Conservation (phyloP, 352 stramenopile species). For the Phytophthora cactorum region DNA sequence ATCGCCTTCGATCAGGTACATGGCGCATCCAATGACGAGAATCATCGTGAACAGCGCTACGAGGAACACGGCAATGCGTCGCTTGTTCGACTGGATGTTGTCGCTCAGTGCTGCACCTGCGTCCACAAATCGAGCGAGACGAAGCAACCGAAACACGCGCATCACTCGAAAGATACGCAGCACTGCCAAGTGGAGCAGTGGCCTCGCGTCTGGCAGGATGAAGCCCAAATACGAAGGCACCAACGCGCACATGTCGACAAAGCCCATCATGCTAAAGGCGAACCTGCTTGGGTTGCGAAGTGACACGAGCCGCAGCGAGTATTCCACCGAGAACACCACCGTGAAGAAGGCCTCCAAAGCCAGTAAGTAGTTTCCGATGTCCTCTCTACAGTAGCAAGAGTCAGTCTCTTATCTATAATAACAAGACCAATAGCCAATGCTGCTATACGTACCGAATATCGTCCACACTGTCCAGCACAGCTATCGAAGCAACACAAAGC, state of each 20-base stretch:
- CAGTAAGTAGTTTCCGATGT: conserved; percentile 75
- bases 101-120: conserved; percentile 68
- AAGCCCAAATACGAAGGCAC: conserved; percentile 80
- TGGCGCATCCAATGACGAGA: conserved; percentile 81
- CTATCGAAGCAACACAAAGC: conserved; percentile 40
- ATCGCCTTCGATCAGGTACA: conserved; percentile 87
- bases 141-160: conserved; percentile 77
- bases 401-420: background rate
- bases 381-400: conserved; percentile 42
- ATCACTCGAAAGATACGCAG: conserved; percentile 84
- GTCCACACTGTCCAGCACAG: conserved; percentile 74
- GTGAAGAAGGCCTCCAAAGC: conserved; percentile 87
- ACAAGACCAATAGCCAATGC: conserved; percentile 28
- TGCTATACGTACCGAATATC: conserved; percentile 50
- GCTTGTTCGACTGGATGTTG: conserved; percentile 85
- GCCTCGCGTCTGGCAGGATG: conserved; percentile 56
- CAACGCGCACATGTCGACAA: conserved; percentile 82
- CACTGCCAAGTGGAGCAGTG: conserved; percentile 68
- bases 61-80: conserved; percentile 81
- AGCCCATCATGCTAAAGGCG: conserved; percentile 69
- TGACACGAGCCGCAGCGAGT: conserved; percentile 69
- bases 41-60: conserved; percentile 80
- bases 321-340: conserved; percentile 84
- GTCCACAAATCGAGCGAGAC: conserved; percentile 76
- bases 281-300: conserved; percentile 70